Conservation (phyloP, 805 yeast genomes). For the Wickerhamiella cacticola region DNA sequence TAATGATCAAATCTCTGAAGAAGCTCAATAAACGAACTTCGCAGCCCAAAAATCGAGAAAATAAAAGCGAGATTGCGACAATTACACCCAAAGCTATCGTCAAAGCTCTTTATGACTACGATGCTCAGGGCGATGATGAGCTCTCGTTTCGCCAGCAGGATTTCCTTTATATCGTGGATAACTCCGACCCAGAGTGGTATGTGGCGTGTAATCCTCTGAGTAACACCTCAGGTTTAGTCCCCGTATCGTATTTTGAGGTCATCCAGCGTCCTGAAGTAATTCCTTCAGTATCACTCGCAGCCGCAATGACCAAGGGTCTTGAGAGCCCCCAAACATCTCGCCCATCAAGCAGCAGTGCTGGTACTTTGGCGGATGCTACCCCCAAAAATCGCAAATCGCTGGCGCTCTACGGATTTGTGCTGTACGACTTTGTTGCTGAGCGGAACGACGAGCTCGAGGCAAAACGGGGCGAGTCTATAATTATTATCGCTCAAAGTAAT, state of each 20-base stretch:
- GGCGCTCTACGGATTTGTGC: slow-evolving; percentile 62
- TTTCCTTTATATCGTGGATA: slow-evolving; percentile 67
- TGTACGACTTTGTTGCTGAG: slow-evolving; percentile 79
- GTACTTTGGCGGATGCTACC: slow-evolving; percentile 19
- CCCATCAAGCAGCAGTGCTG: slow-evolving; percentile 1
- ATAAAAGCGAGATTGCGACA: slow-evolving; percentile 26
- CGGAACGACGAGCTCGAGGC: slow-evolving; percentile 74
- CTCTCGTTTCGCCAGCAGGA: slow-evolving; percentile 71
- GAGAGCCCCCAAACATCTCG: background rate
- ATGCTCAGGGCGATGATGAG: slow-evolving; percentile 71
- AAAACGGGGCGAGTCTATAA: slow-evolving; percentile 72
- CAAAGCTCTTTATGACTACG: slow-evolving; percentile 65
- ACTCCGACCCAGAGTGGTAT: slow-evolving; percentile 56
- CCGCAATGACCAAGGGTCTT: slow-evolving; percentile 18
- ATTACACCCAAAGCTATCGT: slow-evolving; percentile 70
- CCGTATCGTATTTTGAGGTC: slow-evolving; percentile 69
- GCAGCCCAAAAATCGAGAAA: slow-evolving; percentile 12
- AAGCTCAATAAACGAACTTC: slow-evolving; percentile 12
- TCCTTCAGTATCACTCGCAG: slow-evolving; percentile 25
- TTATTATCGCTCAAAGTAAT: slow-evolving; percentile 91
- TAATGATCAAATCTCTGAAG: slow-evolving; percentile 12
- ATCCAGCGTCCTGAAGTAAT: slow-evolving; percentile 33
- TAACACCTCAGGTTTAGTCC: slow-evolving; percentile 73
- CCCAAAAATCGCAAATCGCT: slow-evolving; percentile 27
- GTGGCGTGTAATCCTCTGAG: slow-evolving; percentile 82